Percentiles rank a stretch among this genome's conserved stretches.
These are phyloP conservation scores for Nitzschia sp. DNA, from an alignment of 108 stramenopile species.

Conservation along the genomic window DNA sequence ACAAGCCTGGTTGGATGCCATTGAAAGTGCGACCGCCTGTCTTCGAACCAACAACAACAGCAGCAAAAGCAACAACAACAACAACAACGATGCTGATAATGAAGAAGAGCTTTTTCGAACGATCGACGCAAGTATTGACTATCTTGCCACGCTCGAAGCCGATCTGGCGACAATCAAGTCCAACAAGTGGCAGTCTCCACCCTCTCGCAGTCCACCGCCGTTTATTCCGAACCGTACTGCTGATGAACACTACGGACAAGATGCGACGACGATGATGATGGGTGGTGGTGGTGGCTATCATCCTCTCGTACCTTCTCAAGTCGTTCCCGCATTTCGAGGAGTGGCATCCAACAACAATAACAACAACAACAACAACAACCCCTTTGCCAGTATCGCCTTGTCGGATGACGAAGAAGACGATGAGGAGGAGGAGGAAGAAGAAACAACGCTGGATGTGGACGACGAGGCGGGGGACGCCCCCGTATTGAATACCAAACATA, in stretches of 20 bases:
- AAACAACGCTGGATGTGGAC: not conserved
- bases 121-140: not conserved
- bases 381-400: not conserved
- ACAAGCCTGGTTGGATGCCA: constrained; percentile 1
- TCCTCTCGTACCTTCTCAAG: not conserved
- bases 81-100: too few relatives aligned
- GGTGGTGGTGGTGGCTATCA: too few relatives aligned
- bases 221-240: not conserved
- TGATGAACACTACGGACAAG: too few relatives aligned
- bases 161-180: not conserved
- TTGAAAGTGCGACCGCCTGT: not conserved
- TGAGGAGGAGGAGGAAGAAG: constrained; percentile 3
- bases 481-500: not conserved
- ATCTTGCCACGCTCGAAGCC: not conserved
- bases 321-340: not conserved
- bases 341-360: not conserved
- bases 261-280: too few relatives aligned
- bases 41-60: too few relatives aligned
- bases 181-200: not conserved
- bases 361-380: constrained; percentile 5
- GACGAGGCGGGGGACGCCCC: constrained; percentile 7
- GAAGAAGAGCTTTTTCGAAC: not conserved
- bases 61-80: too few relatives aligned
- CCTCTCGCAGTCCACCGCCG: not conserved
- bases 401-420: not conserved